Conservation (phyloP, 139 green algal species). For the Chlorella sp. region DNA sequence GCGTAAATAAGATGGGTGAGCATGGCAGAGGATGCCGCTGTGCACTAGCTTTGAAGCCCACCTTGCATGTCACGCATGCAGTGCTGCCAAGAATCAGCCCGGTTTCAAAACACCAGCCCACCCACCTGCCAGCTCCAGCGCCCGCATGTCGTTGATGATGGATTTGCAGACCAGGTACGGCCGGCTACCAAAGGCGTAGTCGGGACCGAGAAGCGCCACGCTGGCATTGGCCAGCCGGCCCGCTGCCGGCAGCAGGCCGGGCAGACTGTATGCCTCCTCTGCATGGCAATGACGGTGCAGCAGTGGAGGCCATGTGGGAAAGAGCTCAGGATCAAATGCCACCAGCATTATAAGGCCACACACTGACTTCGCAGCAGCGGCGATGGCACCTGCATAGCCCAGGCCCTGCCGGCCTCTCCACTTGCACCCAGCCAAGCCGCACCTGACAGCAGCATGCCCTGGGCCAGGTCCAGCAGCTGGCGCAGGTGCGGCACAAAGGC, state of each 20-base stretch:
- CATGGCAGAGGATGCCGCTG: background rate
- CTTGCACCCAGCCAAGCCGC: no score
- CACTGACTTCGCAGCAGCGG: no score
- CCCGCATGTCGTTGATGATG: slow-evolving; percentile 60
- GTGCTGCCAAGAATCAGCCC: no score
- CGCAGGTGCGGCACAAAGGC: slow-evolving; percentile 77
- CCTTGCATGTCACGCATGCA: no score
- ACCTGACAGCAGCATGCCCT: slow-evolving; percentile 40
- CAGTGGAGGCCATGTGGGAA: no score
- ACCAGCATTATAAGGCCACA: no score
- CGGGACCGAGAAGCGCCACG: slow-evolving; percentile 89
- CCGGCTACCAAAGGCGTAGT: slow-evolving; percentile 75
- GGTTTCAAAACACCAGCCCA: no score
- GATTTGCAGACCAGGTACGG: slow-evolving; percentile 74
- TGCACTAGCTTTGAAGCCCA: background rate
- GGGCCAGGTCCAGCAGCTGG: slow-evolving; percentile 68
- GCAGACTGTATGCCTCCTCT: slow-evolving; percentile 52
- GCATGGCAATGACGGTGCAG: background rate
- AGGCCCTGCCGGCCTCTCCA: no score
- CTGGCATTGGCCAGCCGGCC: slow-evolving; percentile 91
- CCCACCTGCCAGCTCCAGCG: slow-evolving; percentile 19
- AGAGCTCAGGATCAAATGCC: no score
- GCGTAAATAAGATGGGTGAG: no score
- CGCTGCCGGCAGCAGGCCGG: slow-evolving; percentile 69
- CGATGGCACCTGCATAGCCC: no score